Evolutionary conservation across 2,329 filamentous ascomycete species (phyloP).

Genomic region (Aspergillus nomiae): DNA sequence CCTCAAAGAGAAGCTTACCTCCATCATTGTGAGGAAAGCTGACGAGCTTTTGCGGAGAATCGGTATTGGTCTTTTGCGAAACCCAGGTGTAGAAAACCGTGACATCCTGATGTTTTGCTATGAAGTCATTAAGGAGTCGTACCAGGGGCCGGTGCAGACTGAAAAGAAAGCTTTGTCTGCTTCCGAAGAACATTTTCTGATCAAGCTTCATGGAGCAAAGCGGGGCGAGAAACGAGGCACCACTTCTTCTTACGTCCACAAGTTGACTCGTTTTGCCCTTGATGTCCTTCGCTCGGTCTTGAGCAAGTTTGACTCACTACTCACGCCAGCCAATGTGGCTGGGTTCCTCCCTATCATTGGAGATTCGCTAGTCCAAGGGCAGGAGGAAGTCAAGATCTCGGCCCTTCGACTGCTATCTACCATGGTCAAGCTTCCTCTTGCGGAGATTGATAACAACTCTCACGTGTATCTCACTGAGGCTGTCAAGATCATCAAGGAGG

Average conservation of each 20-base stretch:
- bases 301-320: conserved; percentile 79
- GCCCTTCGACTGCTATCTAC: conserved; percentile 82
- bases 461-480: conserved; percentile 84
- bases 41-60: conserved; percentile 86
- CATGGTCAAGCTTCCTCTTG: conserved; percentile 80
- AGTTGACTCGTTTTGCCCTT: conserved; percentile 82
- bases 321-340: conserved; percentile 75
- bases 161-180: conserved; percentile 28
- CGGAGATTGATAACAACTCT: conserved; percentile 67
- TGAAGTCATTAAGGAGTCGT: conserved; percentile 86
- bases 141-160: conserved; percentile 61
- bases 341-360: conserved; percentile 89
- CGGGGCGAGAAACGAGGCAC: conserved; percentile 71
- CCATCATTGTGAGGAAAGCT: conserved; percentile 83
- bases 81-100: conserved; percentile 73
- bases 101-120: conserved; percentile 94
- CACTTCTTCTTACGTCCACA: conserved; percentile 80
- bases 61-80: conserved; percentile 78
- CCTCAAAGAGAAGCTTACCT: conserved; percentile 79
- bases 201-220: conserved; percentile 74
- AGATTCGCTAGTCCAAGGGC: conserved; percentile 77
- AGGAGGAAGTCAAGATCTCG: conserved; percentile 91
- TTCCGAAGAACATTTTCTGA: conserved; percentile 64
- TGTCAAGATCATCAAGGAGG: conserved; percentile 74
- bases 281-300: conserved; percentile 84